phyloP scores from a whole-genome alignment of 1,139 yeast genomes.

The Trichomonascaceae sp. region DNA sequence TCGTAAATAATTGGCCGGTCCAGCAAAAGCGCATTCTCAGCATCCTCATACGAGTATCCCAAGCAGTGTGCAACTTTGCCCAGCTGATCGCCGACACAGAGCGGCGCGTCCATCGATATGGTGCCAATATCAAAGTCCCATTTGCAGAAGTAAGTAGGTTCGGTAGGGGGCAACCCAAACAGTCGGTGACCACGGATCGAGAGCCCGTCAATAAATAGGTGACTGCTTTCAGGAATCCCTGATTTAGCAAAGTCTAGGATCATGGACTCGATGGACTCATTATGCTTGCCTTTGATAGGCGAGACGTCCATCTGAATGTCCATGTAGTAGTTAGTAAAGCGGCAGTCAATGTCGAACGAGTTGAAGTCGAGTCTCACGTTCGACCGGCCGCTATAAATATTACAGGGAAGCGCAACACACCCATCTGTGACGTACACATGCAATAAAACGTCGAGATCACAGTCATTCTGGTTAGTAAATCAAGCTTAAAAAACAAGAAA shows the following conservation, averaged over 20 bases:
- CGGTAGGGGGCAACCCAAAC: slow-evolving; percentile 84
- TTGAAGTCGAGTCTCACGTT: slow-evolving; percentile 55
- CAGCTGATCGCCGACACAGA: slow-evolving; percentile 37
- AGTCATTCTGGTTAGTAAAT: slow-evolving; percentile 35
- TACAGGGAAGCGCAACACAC: slow-evolving; percentile 55
- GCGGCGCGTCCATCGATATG: slow-evolving; percentile 40
- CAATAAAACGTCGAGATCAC: slow-evolving; percentile 67
- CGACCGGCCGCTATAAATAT: slow-evolving; percentile 51
- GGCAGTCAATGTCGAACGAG: slow-evolving; percentile 56
- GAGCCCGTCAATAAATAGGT: slow-evolving; percentile 49
- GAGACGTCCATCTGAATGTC: slow-evolving; percentile 27
- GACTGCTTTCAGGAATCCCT: slow-evolving; percentile 20
- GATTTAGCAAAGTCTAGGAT: slow-evolving; percentile 15
- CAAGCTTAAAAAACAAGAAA: background rate
- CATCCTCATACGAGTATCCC: slow-evolving; percentile 52
- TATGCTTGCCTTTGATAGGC: slow-evolving; percentile 23
- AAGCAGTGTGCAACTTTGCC: slow-evolving; percentile 34
- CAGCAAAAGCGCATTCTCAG: slow-evolving; percentile 57
- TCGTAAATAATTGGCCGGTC: slow-evolving; percentile 51
- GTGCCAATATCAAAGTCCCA: slow-evolving; percentile 74
- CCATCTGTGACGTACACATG: slow-evolving; percentile 61
- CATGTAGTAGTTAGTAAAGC: slow-evolving; percentile 90
- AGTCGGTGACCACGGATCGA: slow-evolving; percentile 74
- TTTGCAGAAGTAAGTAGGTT: slow-evolving; percentile 76
- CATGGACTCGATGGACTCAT: slow-evolving; percentile 10